Evolutionary conservation across 768 basidiomycete species (phyloP), one percentile per base, ranked within the genome.

Genomic region (Pleurotus tuoliensis): DNA sequence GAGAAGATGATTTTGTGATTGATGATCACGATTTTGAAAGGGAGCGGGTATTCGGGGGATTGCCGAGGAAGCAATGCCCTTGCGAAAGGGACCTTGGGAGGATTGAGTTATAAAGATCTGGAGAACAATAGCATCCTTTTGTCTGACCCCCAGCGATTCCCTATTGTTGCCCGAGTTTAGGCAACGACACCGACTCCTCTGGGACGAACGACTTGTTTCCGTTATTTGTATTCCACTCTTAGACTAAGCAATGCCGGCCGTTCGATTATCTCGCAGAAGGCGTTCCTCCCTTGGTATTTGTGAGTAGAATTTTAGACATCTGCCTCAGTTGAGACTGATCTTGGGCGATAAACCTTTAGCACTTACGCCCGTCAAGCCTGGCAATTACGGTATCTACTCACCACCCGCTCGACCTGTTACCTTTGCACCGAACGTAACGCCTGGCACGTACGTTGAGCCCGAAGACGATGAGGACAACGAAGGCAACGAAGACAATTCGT

Each of bases 371-470:
- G 77, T 79, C 54, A 84, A 81, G 60, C 69, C 83, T 3, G 83
- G 82, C 13, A 76, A 75, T 56, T 84, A 86, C 48, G 81, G 82
- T 24, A 71, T 77, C 55, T 63, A 67, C 53, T 64, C 76, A 2
- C 66, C 73, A 0, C 71, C 77, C 0, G 71, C 78, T n/a, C 74
- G 77, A 1, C 71, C 75, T 4, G 81, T 87, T 24, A 83, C 82
- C 0, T 87, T 87, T 48, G 84, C 84, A 1, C 83, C 83, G 39
- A 84, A 84, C 59, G 73, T 84, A 22, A 84, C 83, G 0, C 83
- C 83, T 1, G 73, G 71, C 2, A 81, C 82, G 0, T 84, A 74
- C 69, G 68, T 68, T 34, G 67, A 63, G 15, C 62, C 74, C 8
- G 68, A 70, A 13, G 71, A 67, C 38, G 63, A 64, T 55, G 56